phyloP scores from a whole-genome alignment of 257 asterid genomes.

The Schizonepeta tenuifolia region DNA sequence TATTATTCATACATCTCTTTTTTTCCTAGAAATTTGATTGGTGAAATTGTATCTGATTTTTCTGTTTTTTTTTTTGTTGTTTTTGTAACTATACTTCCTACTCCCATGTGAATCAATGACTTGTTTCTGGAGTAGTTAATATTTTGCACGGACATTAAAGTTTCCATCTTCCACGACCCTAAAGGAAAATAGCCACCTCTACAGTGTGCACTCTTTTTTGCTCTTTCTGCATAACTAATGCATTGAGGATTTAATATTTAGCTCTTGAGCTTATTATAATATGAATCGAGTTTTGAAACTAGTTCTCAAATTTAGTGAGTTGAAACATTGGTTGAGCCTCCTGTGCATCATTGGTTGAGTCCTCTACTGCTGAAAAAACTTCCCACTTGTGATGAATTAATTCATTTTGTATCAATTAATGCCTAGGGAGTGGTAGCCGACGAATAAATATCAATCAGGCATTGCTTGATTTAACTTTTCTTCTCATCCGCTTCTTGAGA shows the following conservation, averaged over 20 bases:
- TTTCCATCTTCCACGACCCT: neutral
- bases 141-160: neutral
- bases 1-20: neutral
- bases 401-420: neutral
- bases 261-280: too few species aligned
- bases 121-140: neutral
- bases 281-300: too few species aligned
- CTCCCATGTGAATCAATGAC: neutral
- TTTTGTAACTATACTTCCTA: neutral
- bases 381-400: too few species aligned
- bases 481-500: neutral
- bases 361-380: neutral
- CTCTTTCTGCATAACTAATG: too few species aligned
- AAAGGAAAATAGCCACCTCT: neutral
- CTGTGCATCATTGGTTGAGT: neutral
- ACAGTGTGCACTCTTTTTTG: neutral
- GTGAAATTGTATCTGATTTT: neutral
- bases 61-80: conserved; percentile 4
- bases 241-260: too few species aligned
- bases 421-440: neutral
- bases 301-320: neutral
- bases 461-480: neutral
- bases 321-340: neutral
- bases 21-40: neutral
- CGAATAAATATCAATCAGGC: neutral